A percentile compares a stretch with the other conserved stretches of the same genome.
These are phyloP conservation scores for Salix udensis DNA, from an alignment of 345 rosid genomes.

Conservation along the genomic window DNA sequence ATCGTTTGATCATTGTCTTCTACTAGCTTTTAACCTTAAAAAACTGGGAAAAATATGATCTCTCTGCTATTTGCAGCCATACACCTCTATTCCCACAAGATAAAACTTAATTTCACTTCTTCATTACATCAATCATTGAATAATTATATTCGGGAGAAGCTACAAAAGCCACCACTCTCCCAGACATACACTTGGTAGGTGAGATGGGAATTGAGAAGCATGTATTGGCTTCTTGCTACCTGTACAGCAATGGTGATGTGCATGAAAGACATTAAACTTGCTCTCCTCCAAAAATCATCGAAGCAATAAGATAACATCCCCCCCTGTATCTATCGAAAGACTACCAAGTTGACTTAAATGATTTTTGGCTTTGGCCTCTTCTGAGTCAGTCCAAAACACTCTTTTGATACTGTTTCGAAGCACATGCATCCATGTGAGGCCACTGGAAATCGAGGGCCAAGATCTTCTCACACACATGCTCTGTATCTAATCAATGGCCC, in stretches of 20 bases:
- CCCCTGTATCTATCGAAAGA: constrained; percentile 22
- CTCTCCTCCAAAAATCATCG: constrained; percentile 11
- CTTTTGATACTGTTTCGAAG: constrained; percentile 35
- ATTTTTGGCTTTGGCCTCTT: constrained; percentile 24
- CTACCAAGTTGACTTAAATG: constrained; percentile 41
- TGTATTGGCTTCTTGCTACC: too few relatives aligned
- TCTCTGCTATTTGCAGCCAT: too few relatives aligned
- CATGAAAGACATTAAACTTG: background rate
- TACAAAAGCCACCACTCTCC: too few relatives aligned
- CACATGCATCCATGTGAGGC: constrained; percentile 76
- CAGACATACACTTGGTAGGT: too few relatives aligned
- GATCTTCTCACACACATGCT: constrained; percentile 19
- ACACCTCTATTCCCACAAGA: too few relatives aligned
- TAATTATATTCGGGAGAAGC: too few relatives aligned
- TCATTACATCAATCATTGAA: too few relatives aligned
- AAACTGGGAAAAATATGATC: too few relatives aligned
- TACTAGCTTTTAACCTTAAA: too few relatives aligned
- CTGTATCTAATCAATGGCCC: constrained; percentile 4
- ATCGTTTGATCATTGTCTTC: too few relatives aligned
- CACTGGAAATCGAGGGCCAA: constrained; percentile 22
- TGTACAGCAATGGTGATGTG: background rate
- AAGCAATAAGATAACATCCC: constrained; percentile 14
- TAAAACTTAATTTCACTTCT: too few relatives aligned
- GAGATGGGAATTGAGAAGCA: too few relatives aligned
- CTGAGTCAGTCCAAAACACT: constrained; percentile 55